A percentile compares a stretch with the other conserved stretches of the same genome.
phyloP scores from a whole-genome alignment of 768 basidiomycete species.

The Pholiota conissans region DNA sequence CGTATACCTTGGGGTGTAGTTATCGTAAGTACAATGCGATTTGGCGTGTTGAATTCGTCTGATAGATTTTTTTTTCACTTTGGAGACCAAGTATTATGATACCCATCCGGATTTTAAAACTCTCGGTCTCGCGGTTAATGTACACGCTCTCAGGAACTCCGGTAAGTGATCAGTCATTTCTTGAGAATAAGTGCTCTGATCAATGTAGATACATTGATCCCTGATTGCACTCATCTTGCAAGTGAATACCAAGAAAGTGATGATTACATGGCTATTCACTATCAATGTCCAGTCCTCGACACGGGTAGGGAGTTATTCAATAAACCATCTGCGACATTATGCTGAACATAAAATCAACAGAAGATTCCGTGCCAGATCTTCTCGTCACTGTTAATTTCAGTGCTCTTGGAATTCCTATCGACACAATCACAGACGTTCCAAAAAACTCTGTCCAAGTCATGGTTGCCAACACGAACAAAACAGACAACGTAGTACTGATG shows the following conservation, averaged over 20 bases:
- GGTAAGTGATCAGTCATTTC: no score
- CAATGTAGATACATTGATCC: no score
- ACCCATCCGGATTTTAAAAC: no score
- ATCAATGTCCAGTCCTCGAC: no score
- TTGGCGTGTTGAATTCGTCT: not conserved
- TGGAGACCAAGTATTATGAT: no score
- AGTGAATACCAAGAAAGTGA: no score
- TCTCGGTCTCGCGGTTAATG: not conserved
- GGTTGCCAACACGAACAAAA: conserved; percentile 13
- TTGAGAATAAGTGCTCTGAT: no score
- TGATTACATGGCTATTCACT: no score
- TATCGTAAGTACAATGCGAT: not conserved
- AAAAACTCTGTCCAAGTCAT: conserved; percentile 10
- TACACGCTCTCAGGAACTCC: not conserved
- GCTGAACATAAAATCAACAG: no score
- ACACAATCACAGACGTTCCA: not conserved
- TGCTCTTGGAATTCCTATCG: not conserved
- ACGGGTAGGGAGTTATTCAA: no score
- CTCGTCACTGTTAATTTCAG: conserved; percentile 19
- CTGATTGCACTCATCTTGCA: no score
- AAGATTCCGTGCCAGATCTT: conserved; percentile 13
- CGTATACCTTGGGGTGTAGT: not conserved
- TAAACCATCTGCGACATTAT: no score
- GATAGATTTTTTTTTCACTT: not conserved
- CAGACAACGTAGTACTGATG: conserved; percentile 2